These are phyloP conservation scores for Chrysoporthe austroafricana DNA, from an alignment of 2,329 filamentous ascomycete genomes.

Conservation along the genomic window DNA sequence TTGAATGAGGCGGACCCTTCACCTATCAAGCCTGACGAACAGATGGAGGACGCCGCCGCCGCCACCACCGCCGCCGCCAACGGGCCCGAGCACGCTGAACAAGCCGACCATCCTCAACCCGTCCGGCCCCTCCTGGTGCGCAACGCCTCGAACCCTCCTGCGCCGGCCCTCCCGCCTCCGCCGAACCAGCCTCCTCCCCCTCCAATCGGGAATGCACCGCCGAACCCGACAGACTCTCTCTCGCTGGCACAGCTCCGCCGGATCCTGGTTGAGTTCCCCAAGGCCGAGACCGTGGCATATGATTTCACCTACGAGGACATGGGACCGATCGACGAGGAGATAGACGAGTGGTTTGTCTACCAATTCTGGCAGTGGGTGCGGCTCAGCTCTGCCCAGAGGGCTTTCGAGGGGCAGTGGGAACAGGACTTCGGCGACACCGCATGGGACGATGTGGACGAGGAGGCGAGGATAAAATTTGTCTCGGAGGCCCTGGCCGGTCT, in stretches of 20 bases:
- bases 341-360: constrained; percentile 98
- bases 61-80: constrained; percentile 10
- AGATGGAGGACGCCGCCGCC: constrained; percentile 19
- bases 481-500: constrained; percentile 51
- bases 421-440: constrained; percentile 52
- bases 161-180: constrained; percentile 27
- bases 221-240: constrained; percentile 66
- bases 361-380: constrained; percentile 83
- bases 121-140: constrained; percentile 38
- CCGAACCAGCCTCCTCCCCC: constrained; percentile 34
- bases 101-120: constrained; percentile 13
- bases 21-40: constrained; percentile 16
- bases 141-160: constrained; percentile 34
- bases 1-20: constrained; percentile 22
- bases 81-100: constrained; percentile 15
- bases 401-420: constrained; percentile 79
- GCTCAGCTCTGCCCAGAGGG: constrained; percentile 72
- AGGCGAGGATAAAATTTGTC: constrained; percentile 62
- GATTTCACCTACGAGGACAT: constrained; percentile 82
- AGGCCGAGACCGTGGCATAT: constrained; percentile 73
- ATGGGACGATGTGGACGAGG: constrained; percentile 69
- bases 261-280: constrained; percentile 75
- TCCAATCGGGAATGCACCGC: constrained; percentile 29
- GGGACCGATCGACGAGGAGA: constrained; percentile 78
- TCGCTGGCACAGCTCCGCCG: constrained; percentile 74